Evolutionary conservation across 2,329 filamentous ascomycete species (phyloP), one percentile per base, ranked within the genome.

Genomic region (Cercospora sp.): DNA sequence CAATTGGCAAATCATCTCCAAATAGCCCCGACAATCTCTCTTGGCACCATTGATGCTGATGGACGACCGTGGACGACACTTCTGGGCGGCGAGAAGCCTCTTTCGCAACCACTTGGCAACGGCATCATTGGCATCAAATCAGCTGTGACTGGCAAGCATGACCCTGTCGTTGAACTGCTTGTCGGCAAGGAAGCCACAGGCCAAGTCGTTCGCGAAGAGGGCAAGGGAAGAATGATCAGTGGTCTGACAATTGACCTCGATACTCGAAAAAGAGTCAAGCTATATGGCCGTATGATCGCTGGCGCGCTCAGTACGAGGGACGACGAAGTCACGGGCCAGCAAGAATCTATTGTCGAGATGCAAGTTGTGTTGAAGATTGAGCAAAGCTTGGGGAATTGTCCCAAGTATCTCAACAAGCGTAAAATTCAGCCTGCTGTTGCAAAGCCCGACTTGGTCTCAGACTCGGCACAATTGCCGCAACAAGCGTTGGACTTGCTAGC

Each of bases 381-480:
- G 34, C 89, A 91, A 78, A 91, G 88, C 71, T 75, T 96, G 8
- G 87, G 91, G 0, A 96, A 95, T 74, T 96, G 92, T 74, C 92
- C 93, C 1, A 97, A 97, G 79, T 97, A 97, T 74, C 77, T 97
- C 37, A 95, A 94, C 78, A 88, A 87, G 74, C 93, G 91, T 76
- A 81, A 82, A 1, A 87, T 96, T 45, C 76, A 80, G 2, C 84
- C 85, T 5, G 84, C 86, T 55, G 69, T 82, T 0, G 85, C 90
- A 2, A 76, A 82, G 13, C 87, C 91, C 9, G 79, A 79, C 58
- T 77, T 89, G 1, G 67, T 86, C 1, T 85, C 85, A 0, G 77
- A 82, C 26, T 81, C 80, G 2, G 71, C 83, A 3, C 79, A 81
- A 3, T 80, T 94, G 3, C 79, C 86, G 0, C 73, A 77, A 7